Evolutionary conservation across 2,329 filamentous ascomycete genomes (phyloP).

Genomic region (Plectosphaerella plurivora): DNA sequence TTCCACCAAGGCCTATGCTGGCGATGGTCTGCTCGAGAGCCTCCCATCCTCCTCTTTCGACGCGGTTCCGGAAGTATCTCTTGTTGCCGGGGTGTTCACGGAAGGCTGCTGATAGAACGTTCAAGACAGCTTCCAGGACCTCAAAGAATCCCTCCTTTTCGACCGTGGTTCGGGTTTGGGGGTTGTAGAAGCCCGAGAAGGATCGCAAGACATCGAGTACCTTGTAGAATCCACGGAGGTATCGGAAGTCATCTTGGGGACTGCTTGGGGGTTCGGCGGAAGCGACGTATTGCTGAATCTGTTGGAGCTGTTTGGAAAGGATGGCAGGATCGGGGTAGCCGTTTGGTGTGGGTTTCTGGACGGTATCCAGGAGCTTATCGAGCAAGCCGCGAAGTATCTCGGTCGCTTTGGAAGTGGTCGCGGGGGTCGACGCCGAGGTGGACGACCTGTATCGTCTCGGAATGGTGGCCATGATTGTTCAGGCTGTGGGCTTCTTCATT

Average conservation of each 20-base stretch:
- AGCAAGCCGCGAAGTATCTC: constrained; percentile 54
- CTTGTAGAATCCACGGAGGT: constrained; percentile 72
- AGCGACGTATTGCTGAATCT: constrained; percentile 60
- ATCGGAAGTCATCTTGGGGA: constrained; percentile 76
- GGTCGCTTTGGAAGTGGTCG: constrained; percentile 54
- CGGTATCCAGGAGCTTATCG: constrained; percentile 33
- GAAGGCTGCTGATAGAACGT: constrained; percentile 70
- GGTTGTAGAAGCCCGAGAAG: constrained; percentile 73
- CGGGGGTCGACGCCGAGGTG: constrained; percentile 54
- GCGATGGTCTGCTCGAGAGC: constrained; percentile 69
- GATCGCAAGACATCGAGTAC: constrained; percentile 65
- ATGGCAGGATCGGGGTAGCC: constrained; percentile 44
- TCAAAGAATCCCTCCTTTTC: constrained; percentile 64
- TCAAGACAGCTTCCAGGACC: constrained; percentile 66
- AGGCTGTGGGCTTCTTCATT: constrained; percentile 7
- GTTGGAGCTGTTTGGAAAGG: constrained; percentile 53
- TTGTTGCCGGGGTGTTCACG: constrained; percentile 79
- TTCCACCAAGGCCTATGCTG: constrained; percentile 60
- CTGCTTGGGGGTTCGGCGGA: constrained; percentile 40
- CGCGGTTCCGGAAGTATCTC: constrained; percentile 75
- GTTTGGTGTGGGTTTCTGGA: constrained; percentile 6
- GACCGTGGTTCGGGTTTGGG: constrained; percentile 52
- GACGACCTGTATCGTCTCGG: constrained; percentile 60
- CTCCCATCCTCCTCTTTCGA: constrained; percentile 75
- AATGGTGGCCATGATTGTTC: constrained; percentile 42